These are phyloP conservation scores for Phytophthora pseudosyringae DNA, from an alignment of 352 stramenopile genomes.

Conservation along the genomic window DNA sequence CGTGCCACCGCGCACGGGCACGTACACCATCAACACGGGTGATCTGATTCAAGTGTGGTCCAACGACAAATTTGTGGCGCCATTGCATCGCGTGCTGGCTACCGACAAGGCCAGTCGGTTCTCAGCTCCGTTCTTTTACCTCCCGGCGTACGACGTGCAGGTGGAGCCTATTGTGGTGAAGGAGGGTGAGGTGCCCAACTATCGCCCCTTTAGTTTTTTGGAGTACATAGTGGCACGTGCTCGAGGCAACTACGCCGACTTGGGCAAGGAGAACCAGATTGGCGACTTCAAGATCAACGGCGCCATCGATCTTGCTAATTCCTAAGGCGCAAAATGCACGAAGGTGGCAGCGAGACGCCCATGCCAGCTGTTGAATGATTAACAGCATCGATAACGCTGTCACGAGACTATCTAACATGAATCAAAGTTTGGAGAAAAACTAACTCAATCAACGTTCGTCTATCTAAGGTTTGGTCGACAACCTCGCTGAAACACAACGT, in stretches of 20 bases:
- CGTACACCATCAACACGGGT: constrained; percentile 66
- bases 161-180: constrained; percentile 72
- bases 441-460: too few relatives aligned
- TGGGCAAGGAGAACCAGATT: constrained; percentile 81
- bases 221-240: constrained; percentile 91
- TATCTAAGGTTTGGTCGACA: too few relatives aligned
- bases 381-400: too few relatives aligned
- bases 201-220: constrained; percentile 86
- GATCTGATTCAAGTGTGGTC: constrained; percentile 73
- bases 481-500: too few relatives aligned
- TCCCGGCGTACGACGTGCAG: constrained; percentile 66
- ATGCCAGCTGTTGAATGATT: not conserved
- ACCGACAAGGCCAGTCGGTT: constrained; percentile 45
- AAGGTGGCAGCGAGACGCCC: constrained; percentile 8
- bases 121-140: constrained; percentile 74
- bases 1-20: constrained; percentile 46
- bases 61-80: constrained; percentile 58
- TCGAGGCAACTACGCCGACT: constrained; percentile 91
- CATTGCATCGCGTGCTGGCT: constrained; percentile 59
- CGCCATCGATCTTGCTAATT: constrained; percentile 19
- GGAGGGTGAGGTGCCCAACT: constrained; percentile 49
- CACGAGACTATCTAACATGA: too few relatives aligned
- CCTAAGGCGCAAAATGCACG: not conserved
- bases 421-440: too few relatives aligned
- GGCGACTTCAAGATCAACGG: constrained; percentile 28